Conservation (phyloP, 176 grass and related monocot species). For the Cenchrus purpureus region DNA sequence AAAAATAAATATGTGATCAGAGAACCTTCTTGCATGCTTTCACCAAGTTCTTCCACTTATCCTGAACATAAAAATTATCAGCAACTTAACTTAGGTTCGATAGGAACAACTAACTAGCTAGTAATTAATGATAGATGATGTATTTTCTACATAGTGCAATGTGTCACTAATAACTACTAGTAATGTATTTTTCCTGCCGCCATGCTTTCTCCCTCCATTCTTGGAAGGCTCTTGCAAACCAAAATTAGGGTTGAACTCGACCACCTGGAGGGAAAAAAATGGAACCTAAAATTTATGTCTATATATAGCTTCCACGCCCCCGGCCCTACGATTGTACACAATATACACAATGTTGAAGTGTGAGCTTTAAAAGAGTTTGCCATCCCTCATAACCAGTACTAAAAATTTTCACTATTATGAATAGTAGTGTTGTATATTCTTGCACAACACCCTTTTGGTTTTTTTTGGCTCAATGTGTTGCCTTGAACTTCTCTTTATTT, state of each 20-base stretch:
- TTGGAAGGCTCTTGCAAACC: not conserved
- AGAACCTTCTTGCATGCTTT: constrained; percentile 17
- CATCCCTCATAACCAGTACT: too few relatives aligned
- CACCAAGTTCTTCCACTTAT: constrained; percentile 18
- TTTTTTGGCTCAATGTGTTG: too few relatives aligned
- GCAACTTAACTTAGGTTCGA: not conserved
- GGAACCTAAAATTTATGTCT: not conserved
- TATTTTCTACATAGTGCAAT: constrained; percentile 19
- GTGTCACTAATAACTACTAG: not conserved
- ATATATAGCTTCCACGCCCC: too few relatives aligned
- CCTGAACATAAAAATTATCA: not conserved
- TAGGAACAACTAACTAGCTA: not conserved
- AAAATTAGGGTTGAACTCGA: not conserved
- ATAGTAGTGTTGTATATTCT: too few relatives aligned
- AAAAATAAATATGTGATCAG: not conserved
- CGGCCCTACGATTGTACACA: too few relatives aligned
- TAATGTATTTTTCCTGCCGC: not conserved
- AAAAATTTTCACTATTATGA: too few relatives aligned
- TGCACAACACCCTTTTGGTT: too few relatives aligned
- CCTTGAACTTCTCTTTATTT: too few relatives aligned
- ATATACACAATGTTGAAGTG: too few relatives aligned
- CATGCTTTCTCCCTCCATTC: not conserved
- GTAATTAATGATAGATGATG: not conserved
- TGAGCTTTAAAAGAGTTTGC: too few relatives aligned
- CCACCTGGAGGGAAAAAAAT: not conserved